phyloP scores from a whole-genome alignment of 495 filamentous ascomycete species.

The Aspergillus nidulans region DNA sequence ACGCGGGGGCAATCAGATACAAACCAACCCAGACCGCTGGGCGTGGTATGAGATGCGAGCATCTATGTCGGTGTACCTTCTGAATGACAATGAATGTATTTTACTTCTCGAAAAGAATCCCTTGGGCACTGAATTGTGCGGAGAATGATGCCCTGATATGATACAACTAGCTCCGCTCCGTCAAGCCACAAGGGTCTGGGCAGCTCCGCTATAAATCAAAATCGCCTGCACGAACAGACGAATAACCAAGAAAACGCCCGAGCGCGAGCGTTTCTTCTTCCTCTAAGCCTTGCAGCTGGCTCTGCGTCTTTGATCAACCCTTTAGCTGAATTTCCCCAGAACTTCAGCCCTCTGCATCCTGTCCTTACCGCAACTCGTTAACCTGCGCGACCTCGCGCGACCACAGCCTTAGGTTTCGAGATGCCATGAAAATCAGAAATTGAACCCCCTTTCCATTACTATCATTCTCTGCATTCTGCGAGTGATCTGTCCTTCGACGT shows the following conservation, averaged over 20 bases:
- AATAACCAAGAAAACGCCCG: neutral
- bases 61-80: neutral
- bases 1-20: neutral
- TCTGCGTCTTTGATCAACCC: neutral
- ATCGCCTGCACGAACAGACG: neutral
- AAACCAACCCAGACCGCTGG: neutral
- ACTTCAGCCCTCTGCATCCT: neutral
- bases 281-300: neutral
- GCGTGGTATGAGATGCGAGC: too few species aligned
- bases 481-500: neutral
- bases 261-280: neutral
- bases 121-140: neutral
- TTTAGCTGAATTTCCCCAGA: neutral
- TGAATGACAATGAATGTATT: neutral
- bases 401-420: neutral
- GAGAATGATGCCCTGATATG: neutral
- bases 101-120: neutral
- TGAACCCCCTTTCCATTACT: neutral
- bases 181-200: neutral
- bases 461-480: conserved; percentile 2
- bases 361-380: neutral
- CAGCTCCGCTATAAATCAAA: neutral
- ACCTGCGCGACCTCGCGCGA: conserved; percentile 1
- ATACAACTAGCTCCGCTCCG: neutral
- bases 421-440: neutral